phyloP scores from a whole-genome alignment of 202 grass and related monocot genomes.

The Hordeum pubiflorum region DNA sequence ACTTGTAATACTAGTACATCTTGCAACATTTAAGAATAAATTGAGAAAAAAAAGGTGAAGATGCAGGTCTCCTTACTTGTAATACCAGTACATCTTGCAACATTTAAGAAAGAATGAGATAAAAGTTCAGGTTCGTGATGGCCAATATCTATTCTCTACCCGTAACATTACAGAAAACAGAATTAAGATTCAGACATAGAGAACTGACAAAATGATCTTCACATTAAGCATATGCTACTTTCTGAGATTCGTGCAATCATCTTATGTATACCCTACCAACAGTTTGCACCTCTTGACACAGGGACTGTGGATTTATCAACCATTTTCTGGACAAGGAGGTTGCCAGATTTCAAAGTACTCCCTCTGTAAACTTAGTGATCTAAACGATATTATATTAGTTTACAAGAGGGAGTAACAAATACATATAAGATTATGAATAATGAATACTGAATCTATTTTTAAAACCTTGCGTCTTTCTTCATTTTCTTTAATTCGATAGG shows the following conservation, averaged over 20 bases:
- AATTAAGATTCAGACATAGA: neutral
- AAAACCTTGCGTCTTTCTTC: no score
- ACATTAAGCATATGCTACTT: no score
- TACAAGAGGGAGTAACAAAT: no score
- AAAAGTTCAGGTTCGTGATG: no score
- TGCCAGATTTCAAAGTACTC: neutral
- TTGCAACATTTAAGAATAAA: no score
- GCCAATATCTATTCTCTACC: neutral
- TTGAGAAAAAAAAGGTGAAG: no score
- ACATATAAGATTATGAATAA: neutral
- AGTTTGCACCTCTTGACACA: neutral
- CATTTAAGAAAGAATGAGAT: no score
- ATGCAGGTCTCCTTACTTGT: neutral
- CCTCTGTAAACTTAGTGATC: no score
- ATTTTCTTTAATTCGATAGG: no score
- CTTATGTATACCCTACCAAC: no score
- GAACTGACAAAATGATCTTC: neutral
- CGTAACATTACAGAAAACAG: neutral
- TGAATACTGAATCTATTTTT: neutral
- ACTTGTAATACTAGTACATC: neutral
- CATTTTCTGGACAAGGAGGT: neutral
- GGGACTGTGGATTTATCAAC: neutral
- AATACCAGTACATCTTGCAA: neutral
- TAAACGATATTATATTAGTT: no score
- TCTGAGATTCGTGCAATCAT: no score